Evolutionary conservation across 169 alveolate species (phyloP).

Genomic region (Eimeria brunetti): DNA sequence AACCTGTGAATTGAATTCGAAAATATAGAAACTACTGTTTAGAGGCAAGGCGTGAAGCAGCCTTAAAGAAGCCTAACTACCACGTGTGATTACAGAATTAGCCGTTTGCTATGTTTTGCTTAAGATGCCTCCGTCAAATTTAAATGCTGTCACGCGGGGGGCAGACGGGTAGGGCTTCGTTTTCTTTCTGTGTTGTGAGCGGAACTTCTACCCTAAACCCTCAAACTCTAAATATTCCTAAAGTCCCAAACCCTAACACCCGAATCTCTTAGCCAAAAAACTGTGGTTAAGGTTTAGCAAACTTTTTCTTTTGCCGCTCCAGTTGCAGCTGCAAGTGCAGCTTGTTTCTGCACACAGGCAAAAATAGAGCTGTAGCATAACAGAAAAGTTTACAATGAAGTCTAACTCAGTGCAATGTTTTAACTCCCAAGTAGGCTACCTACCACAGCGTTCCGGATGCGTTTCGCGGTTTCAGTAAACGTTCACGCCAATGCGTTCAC

Average conservation of each 20-base stretch:
- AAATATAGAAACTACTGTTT: no score
- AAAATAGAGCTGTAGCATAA: not conserved
- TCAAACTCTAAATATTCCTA: no score
- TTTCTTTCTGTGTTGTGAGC: not conserved
- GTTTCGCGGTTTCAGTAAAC: not conserved
- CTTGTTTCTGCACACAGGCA: slow-evolving; percentile 31
- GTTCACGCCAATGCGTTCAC: not conserved
- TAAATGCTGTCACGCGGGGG: not conserved
- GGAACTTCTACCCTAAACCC: no score
- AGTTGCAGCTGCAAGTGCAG: slow-evolving; percentile 9
- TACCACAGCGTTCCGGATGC: not conserved
- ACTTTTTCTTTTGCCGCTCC: slow-evolving; percentile 57
- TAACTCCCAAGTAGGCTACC: not conserved
- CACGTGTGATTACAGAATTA: not conserved
- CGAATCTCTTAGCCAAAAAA: no score
- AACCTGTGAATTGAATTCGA: no score
- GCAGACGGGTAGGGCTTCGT: not conserved
- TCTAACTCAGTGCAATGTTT: not conserved
- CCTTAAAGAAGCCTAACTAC: not conserved
- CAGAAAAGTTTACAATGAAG: not conserved
- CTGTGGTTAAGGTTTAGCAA: not conserved
- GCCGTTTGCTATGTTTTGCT: not conserved
- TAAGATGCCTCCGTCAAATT: not conserved
- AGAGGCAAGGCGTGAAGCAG: not conserved
- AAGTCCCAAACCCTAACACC: no score